Conservation (phyloP, 257 asterid species). For the Gynochthodes officinalis region DNA sequence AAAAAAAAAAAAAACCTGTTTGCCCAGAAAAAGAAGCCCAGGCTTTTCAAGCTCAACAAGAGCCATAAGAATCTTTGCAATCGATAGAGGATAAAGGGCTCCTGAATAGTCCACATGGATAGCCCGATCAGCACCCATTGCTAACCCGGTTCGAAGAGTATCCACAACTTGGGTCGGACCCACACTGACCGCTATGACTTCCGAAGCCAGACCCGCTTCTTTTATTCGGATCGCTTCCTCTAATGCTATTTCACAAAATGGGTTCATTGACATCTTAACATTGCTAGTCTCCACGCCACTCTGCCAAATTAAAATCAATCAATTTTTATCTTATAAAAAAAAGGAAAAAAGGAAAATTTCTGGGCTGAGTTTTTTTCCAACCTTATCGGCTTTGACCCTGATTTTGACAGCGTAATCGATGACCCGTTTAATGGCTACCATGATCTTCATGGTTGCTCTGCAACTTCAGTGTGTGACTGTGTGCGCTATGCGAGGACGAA, state of each 20-base stretch:
- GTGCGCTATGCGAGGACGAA: neutral
- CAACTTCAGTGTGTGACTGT: neutral
- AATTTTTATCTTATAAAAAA: neutral
- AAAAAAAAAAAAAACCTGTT: conserved; percentile 47
- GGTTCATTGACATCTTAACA: conserved; percentile 99
- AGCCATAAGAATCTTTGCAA: conserved; percentile 86
- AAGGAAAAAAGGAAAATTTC: neutral
- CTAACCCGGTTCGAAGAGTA: conserved; percentile 93
- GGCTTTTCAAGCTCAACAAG: conserved; percentile 84
- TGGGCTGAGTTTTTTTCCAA: conserved; percentile 8
- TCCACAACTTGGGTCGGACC: conserved; percentile 81
- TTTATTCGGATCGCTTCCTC: conserved; percentile 88
- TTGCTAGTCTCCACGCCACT: conserved; percentile 84
- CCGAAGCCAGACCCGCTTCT: conserved; percentile 85
- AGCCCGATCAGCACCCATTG: conserved; percentile 98
- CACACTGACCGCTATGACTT: conserved; percentile 77
- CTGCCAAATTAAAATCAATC: conserved; percentile 29
- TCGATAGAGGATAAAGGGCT: conserved; percentile 64
- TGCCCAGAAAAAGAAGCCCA: conserved; percentile 79
- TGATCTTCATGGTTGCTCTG: conserved; percentile 61
- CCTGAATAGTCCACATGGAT: conserved; percentile 75
- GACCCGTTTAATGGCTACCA: conserved; percentile 89
- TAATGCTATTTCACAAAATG: conserved; percentile 90
- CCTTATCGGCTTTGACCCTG: conserved; percentile 92
- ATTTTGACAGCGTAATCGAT: conserved; percentile 95